phyloP scores from a whole-genome alignment of 2,329 filamentous ascomycete species.

The Trichophyton benhamiae region DNA sequence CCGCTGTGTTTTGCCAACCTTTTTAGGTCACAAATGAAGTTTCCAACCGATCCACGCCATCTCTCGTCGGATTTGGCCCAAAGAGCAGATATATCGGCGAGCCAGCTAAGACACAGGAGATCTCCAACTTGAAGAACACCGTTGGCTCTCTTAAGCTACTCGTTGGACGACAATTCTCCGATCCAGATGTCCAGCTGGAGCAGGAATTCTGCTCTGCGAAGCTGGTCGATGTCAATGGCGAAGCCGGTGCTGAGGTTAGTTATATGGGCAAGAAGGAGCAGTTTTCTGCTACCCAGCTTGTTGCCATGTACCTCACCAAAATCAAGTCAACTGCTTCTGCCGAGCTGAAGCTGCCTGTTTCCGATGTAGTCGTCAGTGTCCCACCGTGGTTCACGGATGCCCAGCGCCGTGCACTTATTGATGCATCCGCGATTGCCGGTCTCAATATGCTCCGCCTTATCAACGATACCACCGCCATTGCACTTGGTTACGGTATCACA shows the following conservation, averaged over 20 bases:
- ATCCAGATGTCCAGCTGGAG: constrained; percentile 88
- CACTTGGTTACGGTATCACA: constrained; percentile 93
- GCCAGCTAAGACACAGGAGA: constrained; percentile 94
- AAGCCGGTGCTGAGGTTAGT: constrained; percentile 85
- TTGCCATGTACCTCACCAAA: constrained; percentile 92
- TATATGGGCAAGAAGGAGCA: constrained; percentile 91
- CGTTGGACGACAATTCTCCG: constrained; percentile 70
- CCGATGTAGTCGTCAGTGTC: constrained; percentile 85
- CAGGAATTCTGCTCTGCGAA: constrained; percentile 78
- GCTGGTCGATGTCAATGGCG: constrained; percentile 80
- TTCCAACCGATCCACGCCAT: constrained; percentile 94
- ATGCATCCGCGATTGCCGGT: constrained; percentile 85
- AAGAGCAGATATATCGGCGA: constrained; percentile 92
- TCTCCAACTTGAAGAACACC: constrained; percentile 99
- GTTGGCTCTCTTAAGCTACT: constrained; percentile 86
- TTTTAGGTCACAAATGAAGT: constrained; percentile 92
- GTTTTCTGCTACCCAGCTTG: constrained; percentile 87
- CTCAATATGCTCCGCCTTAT: constrained; percentile 87
- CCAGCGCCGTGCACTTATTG: constrained; percentile 78
- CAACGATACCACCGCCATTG: constrained; percentile 95
- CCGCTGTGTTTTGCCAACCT: constrained; percentile 5
- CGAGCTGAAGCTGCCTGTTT: constrained; percentile 83
- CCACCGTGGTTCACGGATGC: constrained; percentile 95
- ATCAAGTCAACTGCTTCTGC: constrained; percentile 75
- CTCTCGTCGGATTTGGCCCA: constrained; percentile 87